Evolutionary conservation across 345 rosid genomes (phyloP), one percentile per base, ranked within the genome.

Genomic region (Dovyalis caffra): DNA sequence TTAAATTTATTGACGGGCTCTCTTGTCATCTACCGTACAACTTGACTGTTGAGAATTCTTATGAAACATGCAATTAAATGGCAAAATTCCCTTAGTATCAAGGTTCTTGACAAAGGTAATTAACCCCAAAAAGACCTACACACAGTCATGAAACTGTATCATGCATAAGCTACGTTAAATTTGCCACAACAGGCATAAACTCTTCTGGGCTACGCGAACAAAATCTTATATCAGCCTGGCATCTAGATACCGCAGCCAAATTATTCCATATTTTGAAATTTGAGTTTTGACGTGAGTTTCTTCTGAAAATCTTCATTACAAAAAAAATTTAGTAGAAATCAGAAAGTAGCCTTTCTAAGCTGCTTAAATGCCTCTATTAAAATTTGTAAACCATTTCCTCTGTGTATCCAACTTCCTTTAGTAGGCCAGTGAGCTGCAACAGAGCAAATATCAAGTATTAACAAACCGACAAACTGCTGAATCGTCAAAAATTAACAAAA

Each of bases 321-420:
- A 40, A 76, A 68, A 81, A 78, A 79, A 34, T 74, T 49, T n/a
- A 37, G 38, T 40, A 40, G 49, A 71, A 68, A 40, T 8, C 5
- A 0, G 10, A 47, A 33, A 66, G 15, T 76, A 68, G 63, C 47
- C 12, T 25, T 21, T 21, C 15, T 15, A 20, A 31, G 45, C 28
- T 61, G 71, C 57, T 49, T 40, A 53, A 71, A 43, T 56, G 26
- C 47, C 32, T 64, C 76, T 64, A 40, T 89, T 83, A 95, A 77
- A 95, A 95, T 78, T 95, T 95, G 94, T 90, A 95, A 62, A 95
- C 99, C 95, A 92, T 95, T 78, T 88, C 81, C 84, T 92, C 97
- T 0, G 91, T 89, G 81, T 89, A 95, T 76, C 97, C 93, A 16
- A 88, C 85, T 14, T 92, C 97, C 79, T 92, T 95, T 68, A 95